Conservation (phyloP, 2,329 filamentous ascomycete genomes). For the Tolypocladium inflatum region DNA sequence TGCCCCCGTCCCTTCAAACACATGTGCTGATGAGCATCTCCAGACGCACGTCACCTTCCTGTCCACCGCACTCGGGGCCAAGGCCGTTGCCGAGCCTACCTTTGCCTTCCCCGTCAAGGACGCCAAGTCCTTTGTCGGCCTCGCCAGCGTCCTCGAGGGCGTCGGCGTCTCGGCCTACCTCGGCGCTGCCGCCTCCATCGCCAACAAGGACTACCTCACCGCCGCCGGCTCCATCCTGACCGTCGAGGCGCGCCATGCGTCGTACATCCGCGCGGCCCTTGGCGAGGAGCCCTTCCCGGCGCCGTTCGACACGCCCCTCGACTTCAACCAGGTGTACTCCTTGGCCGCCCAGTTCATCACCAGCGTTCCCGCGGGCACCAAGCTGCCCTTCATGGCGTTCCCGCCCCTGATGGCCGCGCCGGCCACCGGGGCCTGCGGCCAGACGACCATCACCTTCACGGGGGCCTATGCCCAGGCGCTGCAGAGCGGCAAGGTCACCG, state of each 20-base stretch:
- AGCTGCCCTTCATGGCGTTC: constrained; percentile 52
- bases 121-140: constrained; percentile 48
- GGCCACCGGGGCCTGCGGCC: not conserved
- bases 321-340: constrained; percentile 50
- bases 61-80: constrained; percentile 24
- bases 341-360: constrained; percentile 55
- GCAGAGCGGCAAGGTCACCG: constrained; percentile 1
- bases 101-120: constrained; percentile 53
- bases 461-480: constrained; percentile 1
- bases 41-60: constrained; percentile 1
- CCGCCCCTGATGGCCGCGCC: constrained; percentile 18
- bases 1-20: rapidly evolving
- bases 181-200: constrained; percentile 51
- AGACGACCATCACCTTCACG: constrained; percentile 1
- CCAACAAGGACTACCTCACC: constrained; percentile 45
- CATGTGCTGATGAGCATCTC: not conserved
- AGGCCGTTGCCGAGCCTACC: constrained; percentile 41
- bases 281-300: constrained; percentile 44
- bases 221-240: constrained; percentile 54
- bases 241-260: constrained; percentile 54
- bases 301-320: constrained; percentile 50
- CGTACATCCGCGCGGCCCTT: constrained; percentile 45
- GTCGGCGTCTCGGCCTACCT: constrained; percentile 55
- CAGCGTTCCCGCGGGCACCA: constrained; percentile 44
- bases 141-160: constrained; percentile 55